These are phyloP conservation scores for Blastocystis sp. DNA, from an alignment of 352 stramenopile species.

Conservation along the genomic window DNA sequence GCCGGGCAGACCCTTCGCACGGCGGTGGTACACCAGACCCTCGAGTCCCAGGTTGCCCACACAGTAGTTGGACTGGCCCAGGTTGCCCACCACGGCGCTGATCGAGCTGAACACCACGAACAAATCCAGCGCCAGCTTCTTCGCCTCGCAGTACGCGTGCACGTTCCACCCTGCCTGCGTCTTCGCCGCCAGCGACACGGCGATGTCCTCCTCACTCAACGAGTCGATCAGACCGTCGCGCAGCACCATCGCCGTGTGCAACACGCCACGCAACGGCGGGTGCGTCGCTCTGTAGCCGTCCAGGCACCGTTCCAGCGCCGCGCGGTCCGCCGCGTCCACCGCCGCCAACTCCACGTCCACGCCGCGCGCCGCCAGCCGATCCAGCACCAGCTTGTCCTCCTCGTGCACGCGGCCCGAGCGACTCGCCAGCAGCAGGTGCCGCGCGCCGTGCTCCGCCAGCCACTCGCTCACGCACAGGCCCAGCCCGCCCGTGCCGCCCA, in stretches of 20 bases:
- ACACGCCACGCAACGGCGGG: conserved; percentile 23
- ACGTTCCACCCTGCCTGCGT: conserved; percentile 55
- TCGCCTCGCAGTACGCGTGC: conserved; percentile 16
- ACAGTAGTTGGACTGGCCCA: conserved; percentile 66
- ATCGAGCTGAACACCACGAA: conserved; percentile 65
- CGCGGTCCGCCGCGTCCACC: neutral
- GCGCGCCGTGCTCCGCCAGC: conserved; percentile 43
- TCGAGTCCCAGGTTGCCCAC: conserved; percentile 49
- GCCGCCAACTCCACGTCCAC: neutral
- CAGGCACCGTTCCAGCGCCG: conserved; percentile 25
- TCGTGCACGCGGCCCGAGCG: conserved; percentile 22
- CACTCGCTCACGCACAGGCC: conserved; percentile 34
- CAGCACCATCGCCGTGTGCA: conserved; percentile 66
- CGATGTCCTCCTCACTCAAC: conserved; percentile 21
- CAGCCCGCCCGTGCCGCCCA: conserved; percentile 54
- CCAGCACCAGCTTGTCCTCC: neutral
- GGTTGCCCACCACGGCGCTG: conserved; percentile 34
- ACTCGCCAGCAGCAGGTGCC: conserved; percentile 33
- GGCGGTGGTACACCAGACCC: conserved; percentile 16
- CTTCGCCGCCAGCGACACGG: conserved; percentile 22
- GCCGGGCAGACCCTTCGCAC: neutral
- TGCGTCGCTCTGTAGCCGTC: neutral
- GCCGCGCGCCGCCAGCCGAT: neutral
- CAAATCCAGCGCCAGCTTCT: conserved; percentile 9
- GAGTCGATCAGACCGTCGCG: conserved; percentile 55